phyloP scores from a whole-genome alignment of 805 yeast genomes.

The Nakazawaea populi region DNA sequence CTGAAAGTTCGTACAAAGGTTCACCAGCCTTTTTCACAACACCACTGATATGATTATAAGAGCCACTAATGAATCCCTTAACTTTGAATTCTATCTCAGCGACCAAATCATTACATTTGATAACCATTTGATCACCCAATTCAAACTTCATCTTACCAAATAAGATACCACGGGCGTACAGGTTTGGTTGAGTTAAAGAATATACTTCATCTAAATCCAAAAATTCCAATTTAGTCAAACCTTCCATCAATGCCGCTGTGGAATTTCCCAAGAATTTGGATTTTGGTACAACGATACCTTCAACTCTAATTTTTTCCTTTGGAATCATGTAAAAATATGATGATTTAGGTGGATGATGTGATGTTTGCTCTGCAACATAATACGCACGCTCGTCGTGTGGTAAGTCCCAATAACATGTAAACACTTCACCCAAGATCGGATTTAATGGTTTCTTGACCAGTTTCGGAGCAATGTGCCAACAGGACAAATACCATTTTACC shows the following conservation, averaged over 20 bases:
- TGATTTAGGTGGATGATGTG: constrained; percentile 98
- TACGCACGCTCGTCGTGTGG: constrained; percentile 45
- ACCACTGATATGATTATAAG: constrained; percentile 87
- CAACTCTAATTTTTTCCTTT: constrained; percentile 72
- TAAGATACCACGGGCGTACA: constrained; percentile 89
- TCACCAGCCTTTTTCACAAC: constrained; percentile 50
- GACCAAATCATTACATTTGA: constrained; percentile 56
- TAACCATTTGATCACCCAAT: constrained; percentile 85
- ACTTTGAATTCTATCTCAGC: constrained; percentile 92
- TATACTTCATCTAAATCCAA: constrained; percentile 52
- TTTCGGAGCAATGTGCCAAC: constrained; percentile 98
- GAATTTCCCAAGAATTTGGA: constrained; percentile 91
- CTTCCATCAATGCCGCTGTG: constrained; percentile 97
- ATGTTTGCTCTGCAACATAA: constrained; percentile 89
- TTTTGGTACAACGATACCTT: constrained; percentile 83
- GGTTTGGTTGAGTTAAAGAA: constrained; percentile 88
- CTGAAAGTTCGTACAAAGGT: constrained; percentile 59
- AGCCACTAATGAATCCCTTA: constrained; percentile 89
- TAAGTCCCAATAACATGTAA: constrained; percentile 88
- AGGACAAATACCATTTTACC: constrained; percentile 85
- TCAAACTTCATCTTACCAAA: constrained; percentile 89
- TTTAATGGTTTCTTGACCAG: constrained; percentile 97
- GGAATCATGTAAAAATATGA: constrained; percentile 89
- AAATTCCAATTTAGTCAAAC: constrained; percentile 66
- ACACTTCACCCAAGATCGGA: constrained; percentile 90